Base-by-base conservation (phyloP, 345 rosid species). In the Syzygium jambos region DNA sequence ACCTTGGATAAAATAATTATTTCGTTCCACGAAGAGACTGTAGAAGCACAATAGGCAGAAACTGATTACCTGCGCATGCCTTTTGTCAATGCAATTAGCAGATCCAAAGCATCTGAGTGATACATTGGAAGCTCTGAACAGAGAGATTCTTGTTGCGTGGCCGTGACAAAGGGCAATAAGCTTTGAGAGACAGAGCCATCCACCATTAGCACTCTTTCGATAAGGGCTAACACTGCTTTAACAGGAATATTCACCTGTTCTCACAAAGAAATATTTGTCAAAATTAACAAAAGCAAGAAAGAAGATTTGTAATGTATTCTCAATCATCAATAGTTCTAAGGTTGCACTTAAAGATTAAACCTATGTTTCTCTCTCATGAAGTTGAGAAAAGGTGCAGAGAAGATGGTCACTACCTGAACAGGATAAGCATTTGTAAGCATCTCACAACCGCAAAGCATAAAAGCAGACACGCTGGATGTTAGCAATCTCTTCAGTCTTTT, bases 91-190 rank as follows among this genome's bases (percentile, higher is more conserved):
- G 94, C 92, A 87, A 78, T 49, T 85, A 96, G 93, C 89, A 98
- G 94, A 68, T 96, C 96, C 91, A 98, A 91, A 89, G 93, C 87
- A 59, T 87, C 87, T 0, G 88, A 91, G 88, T 98, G 98, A 93
- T 96, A 84, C 89, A 89, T 85, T 15, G 99, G 99, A 92, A 98
- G 99, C 89, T 93, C 96, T 61, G 92, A 91, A 89, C 96, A 97
- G 90, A 94, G 89, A 87, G 91, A 90, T 88, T 96, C 98, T 87
- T 95, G 99, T 87, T 97, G 98, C 87, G 89, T 88, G 78, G 93
- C 89, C 59, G 95, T 95, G 91, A 94, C 91, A 88, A 91, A 94
- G 85, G 92, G 89, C 51, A 92, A 88, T 89, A 86, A 89, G 86
- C 91, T 86, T 78, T 68, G 90, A 73, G 96, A 92, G 85, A 93